Base-by-base conservation (phyloP, 2,329 filamentous ascomycete species). In the Albophoma yamanashiensis region DNA sequence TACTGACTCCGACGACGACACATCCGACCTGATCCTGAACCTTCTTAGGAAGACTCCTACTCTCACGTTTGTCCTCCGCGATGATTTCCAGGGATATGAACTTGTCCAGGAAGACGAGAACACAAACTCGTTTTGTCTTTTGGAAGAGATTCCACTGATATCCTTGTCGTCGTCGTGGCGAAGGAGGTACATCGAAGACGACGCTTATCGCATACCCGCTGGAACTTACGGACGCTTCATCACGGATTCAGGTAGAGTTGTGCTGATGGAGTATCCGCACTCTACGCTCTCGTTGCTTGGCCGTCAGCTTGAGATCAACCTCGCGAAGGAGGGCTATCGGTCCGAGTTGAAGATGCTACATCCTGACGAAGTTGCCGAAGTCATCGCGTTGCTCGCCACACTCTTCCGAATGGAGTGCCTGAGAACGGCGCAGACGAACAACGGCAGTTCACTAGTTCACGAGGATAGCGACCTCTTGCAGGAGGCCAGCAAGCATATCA, bases 61-160 rank as follows among this genome's bases (percentile, higher is more conserved):
- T 8, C 84, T 97, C 59, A 96, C 93, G 36, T 87, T 95, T 65
- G 78, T 82, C 15, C 80, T 96, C n/a, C 87, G 90, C 0, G 74
- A 81, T 0, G 74, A 82, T 39, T 96, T 96, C 70, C 81, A 82
- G 50, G 84, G 83, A 42, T 97, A 95, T 66, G 83, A 87, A 62
- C 84, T 92, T 15, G 86, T 89, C 45, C 86, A 89, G 58, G 92
- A 97, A 73, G 91, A 96, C 64, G 89, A 94, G 61, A 92, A 94
- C 65, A 85, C 84, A 34, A 94, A 95, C 66, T 85, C 84, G 22
- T 89, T 97, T 62, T 80, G 83, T 62, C 81, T 97, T 4, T 76
- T 80, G 1, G 78, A 81, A 53, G 80, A 86, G 58, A 75, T 92
- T 9, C 79, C 85, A 1, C 78, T 92, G 3, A 88, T 93, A 62